Evolutionary conservation across 1,284 basidiomycete genomes (phyloP).

Genomic region (Ustilago curta): DNA sequence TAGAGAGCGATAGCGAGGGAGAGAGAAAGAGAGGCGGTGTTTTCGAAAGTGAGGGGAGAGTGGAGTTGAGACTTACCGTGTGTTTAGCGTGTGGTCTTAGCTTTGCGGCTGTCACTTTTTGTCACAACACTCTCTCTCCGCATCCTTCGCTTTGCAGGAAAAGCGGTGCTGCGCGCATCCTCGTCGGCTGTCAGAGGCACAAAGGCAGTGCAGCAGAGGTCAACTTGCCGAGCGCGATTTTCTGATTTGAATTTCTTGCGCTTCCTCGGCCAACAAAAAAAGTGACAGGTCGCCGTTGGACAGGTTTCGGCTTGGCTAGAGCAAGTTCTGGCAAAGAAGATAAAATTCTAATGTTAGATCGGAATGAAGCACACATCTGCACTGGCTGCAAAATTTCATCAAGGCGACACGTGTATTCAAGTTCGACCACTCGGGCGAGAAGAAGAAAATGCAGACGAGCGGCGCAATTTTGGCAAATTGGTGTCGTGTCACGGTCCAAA

Average conservation of each 20-base stretch:
- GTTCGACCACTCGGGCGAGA: constrained; percentile 35
- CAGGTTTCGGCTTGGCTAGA: constrained; percentile 3
- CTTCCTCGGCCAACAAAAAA: background rate
- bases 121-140: background rate
- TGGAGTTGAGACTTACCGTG: too few relatives aligned
- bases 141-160: background rate
- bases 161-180: constrained; percentile 8
- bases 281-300: constrained; percentile 28
- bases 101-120: too few relatives aligned
- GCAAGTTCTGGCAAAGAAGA: too few relatives aligned
- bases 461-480: constrained; percentile 1
- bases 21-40: background rate
- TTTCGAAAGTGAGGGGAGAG: too few relatives aligned
- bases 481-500: constrained; percentile 36
- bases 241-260: background rate
- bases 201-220: constrained; percentile 8
- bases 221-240: constrained; percentile 1
- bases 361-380: too few relatives aligned
- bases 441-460: constrained; percentile 23
- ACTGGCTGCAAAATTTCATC: background rate
- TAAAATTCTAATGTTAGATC: too few relatives aligned
- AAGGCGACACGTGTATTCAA: constrained; percentile 43
- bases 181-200: background rate
- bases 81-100: too few relatives aligned
- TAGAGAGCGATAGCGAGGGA: background rate